These are phyloP conservation scores for Bruguiera parviflora DNA, from an alignment of 345 rosid species.

Conservation along the genomic window DNA sequence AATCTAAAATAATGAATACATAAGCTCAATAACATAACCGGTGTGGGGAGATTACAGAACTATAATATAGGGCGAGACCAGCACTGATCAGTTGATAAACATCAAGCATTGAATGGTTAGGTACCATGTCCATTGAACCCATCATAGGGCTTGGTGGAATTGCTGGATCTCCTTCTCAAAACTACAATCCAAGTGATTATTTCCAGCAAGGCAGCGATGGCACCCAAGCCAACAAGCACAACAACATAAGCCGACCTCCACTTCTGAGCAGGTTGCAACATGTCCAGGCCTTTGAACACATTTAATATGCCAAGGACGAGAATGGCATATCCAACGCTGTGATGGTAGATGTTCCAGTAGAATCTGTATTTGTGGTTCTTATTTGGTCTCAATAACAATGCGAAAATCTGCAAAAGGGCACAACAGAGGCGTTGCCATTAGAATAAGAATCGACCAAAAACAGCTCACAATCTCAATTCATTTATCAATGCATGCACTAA, in stretches of 20 bases:
- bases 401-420: conserved; percentile 50
- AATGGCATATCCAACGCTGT: conserved; percentile 60
- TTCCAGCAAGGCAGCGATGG: conserved; percentile 57
- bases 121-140: conserved; percentile 42
- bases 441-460: background rate
- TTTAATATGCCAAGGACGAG: conserved; percentile 57
- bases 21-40: too few species aligned
- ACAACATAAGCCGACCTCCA: conserved; percentile 55
- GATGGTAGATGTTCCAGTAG: conserved; percentile 86
- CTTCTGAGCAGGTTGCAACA: conserved; percentile 50
- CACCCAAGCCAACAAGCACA: conserved; percentile 48
- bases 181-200: conserved; percentile 66
- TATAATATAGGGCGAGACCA: background rate
- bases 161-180: conserved; percentile 50
- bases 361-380: conserved; percentile 76
- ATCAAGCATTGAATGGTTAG: conserved; percentile 26
- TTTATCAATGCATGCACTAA: background rate
- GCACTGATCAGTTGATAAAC: background rate
- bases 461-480: background rate
- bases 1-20: background rate
- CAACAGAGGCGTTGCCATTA: conserved; percentile 11
- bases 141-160: conserved; percentile 50
- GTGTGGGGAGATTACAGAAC: conserved; percentile 5
- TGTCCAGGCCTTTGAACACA: conserved; percentile 66
- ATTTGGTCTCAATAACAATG: conserved; percentile 66